Evolutionary conservation across 305 asterid species (phyloP).

Genomic region (Rubia balearica): DNA sequence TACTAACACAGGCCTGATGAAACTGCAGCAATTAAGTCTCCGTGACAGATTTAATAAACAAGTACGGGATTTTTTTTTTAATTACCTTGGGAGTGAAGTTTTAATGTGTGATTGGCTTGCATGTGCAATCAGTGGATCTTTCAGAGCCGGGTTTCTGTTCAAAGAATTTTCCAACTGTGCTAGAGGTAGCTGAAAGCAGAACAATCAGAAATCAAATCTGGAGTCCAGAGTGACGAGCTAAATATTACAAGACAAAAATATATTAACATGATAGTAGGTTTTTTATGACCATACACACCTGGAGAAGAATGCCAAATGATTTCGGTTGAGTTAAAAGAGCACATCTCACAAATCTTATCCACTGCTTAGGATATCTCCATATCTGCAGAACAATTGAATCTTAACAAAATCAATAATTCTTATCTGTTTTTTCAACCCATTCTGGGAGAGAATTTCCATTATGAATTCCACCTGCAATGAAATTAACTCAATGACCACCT

Average conservation of each 20-base stretch:
- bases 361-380: constrained; percentile 90
- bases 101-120: constrained; percentile 77
- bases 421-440: constrained; percentile 75
- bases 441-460: constrained; percentile 88
- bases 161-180: constrained; percentile 85
- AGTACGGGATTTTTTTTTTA: constrained; percentile 1
- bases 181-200: constrained; percentile 68
- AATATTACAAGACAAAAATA: no score
- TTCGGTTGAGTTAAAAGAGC: constrained; percentile 87
- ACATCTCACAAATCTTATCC: constrained; percentile 97
- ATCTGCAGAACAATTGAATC: constrained; percentile 44
- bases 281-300: constrained; percentile 41
- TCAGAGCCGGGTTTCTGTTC: constrained; percentile 69
- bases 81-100: constrained; percentile 84
- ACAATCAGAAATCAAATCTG: background rate
- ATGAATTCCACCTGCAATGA: constrained; percentile 75
- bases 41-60: constrained; percentile 8
- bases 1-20: constrained; percentile 53
- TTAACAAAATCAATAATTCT: constrained; percentile 14
- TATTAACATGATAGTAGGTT: background rate
- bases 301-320: constrained; percentile 82
- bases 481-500: constrained; percentile 3
- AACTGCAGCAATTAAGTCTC: constrained; percentile 12
- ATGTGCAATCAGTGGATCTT: constrained; percentile 73
- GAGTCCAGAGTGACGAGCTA: background rate